Evolutionary conservation across 2,329 filamentous ascomycete species (phyloP), one percentile per base, ranked within the genome.

Genomic region (Didymella pomorum): DNA sequence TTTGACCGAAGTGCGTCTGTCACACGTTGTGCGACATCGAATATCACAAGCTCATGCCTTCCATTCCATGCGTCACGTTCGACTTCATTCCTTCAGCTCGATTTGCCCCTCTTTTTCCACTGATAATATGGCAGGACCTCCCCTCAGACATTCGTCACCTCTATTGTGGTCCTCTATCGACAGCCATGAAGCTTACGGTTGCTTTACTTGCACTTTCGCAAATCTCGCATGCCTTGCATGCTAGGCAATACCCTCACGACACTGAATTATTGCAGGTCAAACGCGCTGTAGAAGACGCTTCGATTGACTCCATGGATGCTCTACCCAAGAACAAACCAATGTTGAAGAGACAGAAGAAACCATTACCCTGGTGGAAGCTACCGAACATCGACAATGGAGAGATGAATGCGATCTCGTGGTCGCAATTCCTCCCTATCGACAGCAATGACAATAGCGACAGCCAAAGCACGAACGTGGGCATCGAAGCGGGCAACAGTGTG

Each of bases 321-420:
- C 7, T 4, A 9, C 2, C 18, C 3, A 31, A 21, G 21, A 25
- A 29, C 21, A 3, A 3, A n/a, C 5, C 51, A 20, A 25, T 41
- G 7, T 4, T 6, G 20, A 18, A 10, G 23, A 39, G 44, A 16
- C 49, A 26, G 14, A 47, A 42, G n/a, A 29, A 51, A 14, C 23
- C 29, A 37, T 16, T 52, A 35, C 56, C 56, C 7, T 58, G 56
- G 51, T 54, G 56, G 50, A 50, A 46, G 26, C 33, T 51, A 14
- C 51, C 56, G 1, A 59, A 59, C 21, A 54, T 35, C 16, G 18
- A 54, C 2, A 46, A 53, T 8, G 52, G 52, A 23, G 42, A 52
- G 11, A 55, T 52, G 56, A 52, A 60, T n/a, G 47, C 52, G 9
- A 48, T 60, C 14, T 54, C 56, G 21, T 52, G 56, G 20, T 41